Base-by-base conservation (phyloP, 179 eudicot species). In the Corrigiola litoralis region DNA sequence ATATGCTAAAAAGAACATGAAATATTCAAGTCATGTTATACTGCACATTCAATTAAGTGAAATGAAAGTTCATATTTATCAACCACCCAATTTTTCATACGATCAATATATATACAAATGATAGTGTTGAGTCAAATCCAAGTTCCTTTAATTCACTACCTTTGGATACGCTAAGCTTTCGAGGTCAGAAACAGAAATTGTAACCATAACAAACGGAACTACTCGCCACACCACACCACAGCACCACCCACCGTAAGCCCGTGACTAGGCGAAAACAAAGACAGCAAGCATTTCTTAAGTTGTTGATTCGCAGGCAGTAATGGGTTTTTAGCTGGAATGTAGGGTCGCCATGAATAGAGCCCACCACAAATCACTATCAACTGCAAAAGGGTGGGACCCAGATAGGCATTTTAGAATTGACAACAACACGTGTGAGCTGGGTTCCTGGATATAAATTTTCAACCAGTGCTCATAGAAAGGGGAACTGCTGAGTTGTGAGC, bases 391-490 rank as follows among this genome's bases (percentile, higher is more conserved):
- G 18, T 29, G 46, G 86, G 80, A 28, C 80, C 86, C 67, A 62
- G 40, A 24, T 20, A 29, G 49, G 54, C 37, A 33, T 47, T 58
- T 70, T 71, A 56, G 57, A 55, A 68, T 50, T 68, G 72, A 78
- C 81, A 80, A 57, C 72, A 79, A 72, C 77, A 74, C 76, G 83
- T 72, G 79, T 69, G 78, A 76, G 61, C 63, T 38, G 72, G 58
- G 65, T 55, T 80, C 67, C 47, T 68, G 41, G 59, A 61, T 42
- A 29, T 61, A 34, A 61, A 45, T 61, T 61, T 74, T 72, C 65
- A 67, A 70, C 72, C 55, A 56, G 45, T 72, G 66, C 77, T 71
- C 72, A 73, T 69, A 62, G 64, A 58, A 75, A 67, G 72, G 78
- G 80, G 63, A 64, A 65, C 71, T 46, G 74, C 70, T 72, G 70